phyloP scores from a whole-genome alignment of 768 basidiomycete genomes.

The Rhodotorula paludigena region DNA sequence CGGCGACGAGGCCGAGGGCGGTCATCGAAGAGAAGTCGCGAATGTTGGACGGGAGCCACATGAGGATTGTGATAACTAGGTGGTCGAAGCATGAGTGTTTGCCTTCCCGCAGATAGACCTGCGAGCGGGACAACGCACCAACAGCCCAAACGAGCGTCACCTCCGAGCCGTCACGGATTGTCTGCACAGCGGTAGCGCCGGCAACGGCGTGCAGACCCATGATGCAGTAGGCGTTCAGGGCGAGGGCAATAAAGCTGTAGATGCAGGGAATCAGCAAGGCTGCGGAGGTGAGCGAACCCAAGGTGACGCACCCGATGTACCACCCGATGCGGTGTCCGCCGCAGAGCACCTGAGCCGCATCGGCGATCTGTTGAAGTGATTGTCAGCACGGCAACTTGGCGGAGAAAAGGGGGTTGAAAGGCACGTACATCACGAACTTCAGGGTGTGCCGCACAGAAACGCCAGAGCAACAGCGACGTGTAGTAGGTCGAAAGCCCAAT shows the following conservation, averaged over 20 bases:
- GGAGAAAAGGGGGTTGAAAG: neutral
- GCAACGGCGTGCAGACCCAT: slow-evolving; percentile 51
- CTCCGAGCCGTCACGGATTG: slow-evolving; percentile 47
- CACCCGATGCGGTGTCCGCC: slow-evolving; percentile 27
- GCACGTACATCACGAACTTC: slow-evolving; percentile 24
- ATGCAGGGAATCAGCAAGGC: neutral
- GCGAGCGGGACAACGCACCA: slow-evolving; percentile 29
- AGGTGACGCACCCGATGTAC: slow-evolving; percentile 14
- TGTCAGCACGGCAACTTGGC: neutral
- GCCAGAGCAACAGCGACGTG: slow-evolving; percentile 38
- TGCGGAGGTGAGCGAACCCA: neutral
- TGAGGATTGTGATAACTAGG: slow-evolving; percentile 21
- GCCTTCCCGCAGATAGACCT: no score
- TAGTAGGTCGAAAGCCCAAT: slow-evolving; percentile 27
- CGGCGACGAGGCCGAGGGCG: slow-evolving; percentile 46
- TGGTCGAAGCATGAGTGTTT: neutral
- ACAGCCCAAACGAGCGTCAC: slow-evolving; percentile 52
- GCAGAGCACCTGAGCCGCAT: slow-evolving; percentile 21
- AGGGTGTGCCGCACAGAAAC: slow-evolving; percentile 36
- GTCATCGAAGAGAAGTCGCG: slow-evolving; percentile 52
- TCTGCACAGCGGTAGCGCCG: slow-evolving; percentile 49
- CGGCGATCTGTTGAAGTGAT: slow-evolving; percentile 7
- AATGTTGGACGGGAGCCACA: slow-evolving; percentile 42
- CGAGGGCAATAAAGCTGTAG: slow-evolving; percentile 30
- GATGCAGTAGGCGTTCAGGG: slow-evolving; percentile 35